A percentile compares a stretch with the other conserved stretches of the same genome.
Evolutionary conservation across 2,329 filamentous ascomycete genomes (phyloP).

Genomic region (Falciphora oryzae): DNA sequence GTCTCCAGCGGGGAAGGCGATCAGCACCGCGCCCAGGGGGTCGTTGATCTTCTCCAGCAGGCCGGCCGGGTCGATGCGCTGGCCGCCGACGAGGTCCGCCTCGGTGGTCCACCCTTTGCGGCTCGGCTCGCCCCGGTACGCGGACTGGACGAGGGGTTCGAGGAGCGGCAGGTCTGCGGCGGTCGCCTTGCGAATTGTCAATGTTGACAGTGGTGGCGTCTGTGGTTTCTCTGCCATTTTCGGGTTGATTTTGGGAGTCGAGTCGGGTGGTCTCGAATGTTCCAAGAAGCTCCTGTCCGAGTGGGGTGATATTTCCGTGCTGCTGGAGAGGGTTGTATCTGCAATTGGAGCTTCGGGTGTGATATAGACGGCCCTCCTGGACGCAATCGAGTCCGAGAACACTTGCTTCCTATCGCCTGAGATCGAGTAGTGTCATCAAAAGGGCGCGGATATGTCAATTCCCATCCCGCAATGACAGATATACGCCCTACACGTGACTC

Average conservation of each 20-base stretch:
- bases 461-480: not conserved
- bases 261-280: not conserved
- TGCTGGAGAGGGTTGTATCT: not conserved
- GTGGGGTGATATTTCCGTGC: not conserved
- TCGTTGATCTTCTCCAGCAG: conserved; percentile 34
- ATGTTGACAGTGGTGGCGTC: conserved; percentile 8
- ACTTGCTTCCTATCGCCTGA: not conserved
- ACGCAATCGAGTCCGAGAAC: not conserved
- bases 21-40: conserved; percentile 30
- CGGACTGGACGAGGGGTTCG: conserved; percentile 34
- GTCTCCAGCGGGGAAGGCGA: conserved; percentile 25
- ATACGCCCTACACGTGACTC: not conserved
- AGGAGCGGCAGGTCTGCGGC: conserved; percentile 26
- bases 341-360: not conserved
- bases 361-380: not conserved
- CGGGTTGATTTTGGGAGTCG: not conserved
- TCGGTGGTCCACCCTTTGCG: conserved; percentile 42
- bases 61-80: conserved; percentile 34
- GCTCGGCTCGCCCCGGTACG: conserved; percentile 37
- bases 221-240: not conserved
- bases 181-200: conserved; percentile 31
- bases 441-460: not conserved
- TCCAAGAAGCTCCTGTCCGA: too few relatives aligned
- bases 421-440: not conserved
- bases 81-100: conserved; percentile 35